Evolutionary conservation across 2,329 filamentous ascomycete genomes (phyloP).

Genomic region (Fusarium neocosmosporiellum): DNA sequence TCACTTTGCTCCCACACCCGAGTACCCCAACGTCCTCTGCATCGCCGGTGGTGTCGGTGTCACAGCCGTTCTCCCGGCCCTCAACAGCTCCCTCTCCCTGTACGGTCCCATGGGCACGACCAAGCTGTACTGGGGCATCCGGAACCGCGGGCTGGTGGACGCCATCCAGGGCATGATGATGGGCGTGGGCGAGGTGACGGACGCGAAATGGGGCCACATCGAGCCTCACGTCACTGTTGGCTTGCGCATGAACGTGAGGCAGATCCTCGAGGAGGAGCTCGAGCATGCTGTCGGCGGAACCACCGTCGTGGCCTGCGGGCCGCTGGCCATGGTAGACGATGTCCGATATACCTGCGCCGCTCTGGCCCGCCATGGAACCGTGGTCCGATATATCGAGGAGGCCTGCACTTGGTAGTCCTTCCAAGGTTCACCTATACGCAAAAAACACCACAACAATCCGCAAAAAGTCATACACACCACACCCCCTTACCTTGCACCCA

Average conservation of each 20-base stretch:
- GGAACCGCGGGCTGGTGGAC: slow-evolving; percentile 40
- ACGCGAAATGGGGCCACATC: slow-evolving; percentile 41
- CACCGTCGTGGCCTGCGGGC: slow-evolving; percentile 45
- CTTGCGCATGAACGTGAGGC: slow-evolving; percentile 41
- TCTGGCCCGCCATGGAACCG: slow-evolving; percentile 39
- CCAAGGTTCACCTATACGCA: not conserved
- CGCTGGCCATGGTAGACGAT: slow-evolving; percentile 45
- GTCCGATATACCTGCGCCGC: slow-evolving; percentile 41
- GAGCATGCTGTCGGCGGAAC: slow-evolving; percentile 36
- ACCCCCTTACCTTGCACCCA: not conserved
- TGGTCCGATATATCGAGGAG: slow-evolving; percentile 42
- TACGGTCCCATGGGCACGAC: slow-evolving; percentile 37
- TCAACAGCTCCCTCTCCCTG: slow-evolving; percentile 35
- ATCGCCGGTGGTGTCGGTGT: slow-evolving; percentile 49
- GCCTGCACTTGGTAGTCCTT: slow-evolving; percentile 25
- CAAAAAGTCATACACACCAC: not conserved
- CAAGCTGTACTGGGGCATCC: slow-evolving; percentile 47
- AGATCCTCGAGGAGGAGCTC: slow-evolving; percentile 42
- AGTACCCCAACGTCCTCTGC: slow-evolving; percentile 43
- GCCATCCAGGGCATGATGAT: slow-evolving; percentile 40
- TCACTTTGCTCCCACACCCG: slow-evolving; percentile 28
- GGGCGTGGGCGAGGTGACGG: slow-evolving; percentile 1
- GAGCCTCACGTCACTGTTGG: slow-evolving; percentile 46
- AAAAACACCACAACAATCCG: not conserved
- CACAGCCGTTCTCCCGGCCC: slow-evolving; percentile 43